Evolutionary conservation across 352 stramenopile genomes (phyloP), one percentile per base, ranked within the genome.

Genomic region (Pythium sp.): DNA sequence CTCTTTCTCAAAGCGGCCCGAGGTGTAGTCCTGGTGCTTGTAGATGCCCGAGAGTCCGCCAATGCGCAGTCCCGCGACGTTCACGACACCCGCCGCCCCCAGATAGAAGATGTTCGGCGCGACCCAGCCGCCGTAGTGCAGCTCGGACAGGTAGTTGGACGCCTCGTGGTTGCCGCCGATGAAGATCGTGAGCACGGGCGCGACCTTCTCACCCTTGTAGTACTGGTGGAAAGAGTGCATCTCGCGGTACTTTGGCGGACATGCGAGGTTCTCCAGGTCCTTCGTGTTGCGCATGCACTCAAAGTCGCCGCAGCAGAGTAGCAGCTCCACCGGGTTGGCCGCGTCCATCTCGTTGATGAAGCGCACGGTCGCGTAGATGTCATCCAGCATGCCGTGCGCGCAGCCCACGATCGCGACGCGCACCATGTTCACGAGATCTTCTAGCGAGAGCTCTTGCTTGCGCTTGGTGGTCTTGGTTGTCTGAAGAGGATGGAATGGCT

Each of bases 251-350:
- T 98, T 98, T 3, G 80, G 75, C 11, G 97, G 97, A 14, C 93
- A 98, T 28, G 92, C 90, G 62, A 99, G 84, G 55, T 86, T 97
- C 63, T 97, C 84, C 64, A 99, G 90, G 80, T 99, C 98, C 53
- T 80, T 75, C 62, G 84, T 71, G 77, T 99, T 99, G 58, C 98
- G 91, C 72, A 99, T 86, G 58, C 96, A 97, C 75, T 99, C 94
- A 74, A 99, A 99, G 85, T 99, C 98, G 36, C 98, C 98, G 74
- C 98, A 99, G 75, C 95, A 99, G 22, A 99, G 74, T 59, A 99
- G 74, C 41, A 99, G 72, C 71, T 99, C 92, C 26, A 99, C 89
- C 9, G 86, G 82, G 14, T 86, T 83, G 12, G 71, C 65, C 18
- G 79, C 71, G 41, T 95, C 86, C 73, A 93, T 83, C 69, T 91